Evolutionary conservation across 768 basidiomycete genomes (phyloP), one percentile per base, ranked within the genome.

Genomic region (Mrakia hoshinonis): DNA sequence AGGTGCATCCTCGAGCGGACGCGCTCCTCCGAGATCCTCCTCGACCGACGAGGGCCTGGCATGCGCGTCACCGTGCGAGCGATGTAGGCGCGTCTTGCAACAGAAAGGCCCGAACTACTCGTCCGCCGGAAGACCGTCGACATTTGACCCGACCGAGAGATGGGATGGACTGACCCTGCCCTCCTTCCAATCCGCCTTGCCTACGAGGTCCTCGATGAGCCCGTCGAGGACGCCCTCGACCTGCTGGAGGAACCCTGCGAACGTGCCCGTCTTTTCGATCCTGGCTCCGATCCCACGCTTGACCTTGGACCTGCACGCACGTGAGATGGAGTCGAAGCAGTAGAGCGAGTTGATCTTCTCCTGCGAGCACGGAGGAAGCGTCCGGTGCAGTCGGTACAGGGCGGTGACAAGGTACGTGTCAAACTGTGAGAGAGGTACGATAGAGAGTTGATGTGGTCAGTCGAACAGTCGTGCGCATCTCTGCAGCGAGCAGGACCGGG

Each of bases 181-280:
- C 81, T 93, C 93, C 4, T 83, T 75, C 76, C 82, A 85, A 49
- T 77, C 70, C 6, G 74, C 75, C 22, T 31, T 66, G 22, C n/a
- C 80, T 54, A 87, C 79, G 86, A 94, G 89, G 76, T 96, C 94
- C 78, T 87, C 85, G 75, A 94, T 89, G 63, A 96, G 83, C 61
- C 91, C 89, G 75, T 96, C 92, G 72, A 96, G 83, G 70, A 97
- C 85, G 54, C 90, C 91, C 78, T 95, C 92, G 65, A 97, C 82
- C 82, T 95, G 96, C 76, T 86, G 83, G 63, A 97, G 81, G 80
- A 98, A 95, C 2, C 88, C 89, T 9, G 89, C 89, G 75, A 84
- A 84, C 76, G 74, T 74, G 1, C 77, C 77, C 31, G 34, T 68
- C 51, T 74, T 72, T 1, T 51, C 38, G 0, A 13, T 31, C 22